These are phyloP conservation scores for Cubamyces lactineus DNA, from an alignment of 768 basidiomycete species.

Conservation along the genomic window DNA sequence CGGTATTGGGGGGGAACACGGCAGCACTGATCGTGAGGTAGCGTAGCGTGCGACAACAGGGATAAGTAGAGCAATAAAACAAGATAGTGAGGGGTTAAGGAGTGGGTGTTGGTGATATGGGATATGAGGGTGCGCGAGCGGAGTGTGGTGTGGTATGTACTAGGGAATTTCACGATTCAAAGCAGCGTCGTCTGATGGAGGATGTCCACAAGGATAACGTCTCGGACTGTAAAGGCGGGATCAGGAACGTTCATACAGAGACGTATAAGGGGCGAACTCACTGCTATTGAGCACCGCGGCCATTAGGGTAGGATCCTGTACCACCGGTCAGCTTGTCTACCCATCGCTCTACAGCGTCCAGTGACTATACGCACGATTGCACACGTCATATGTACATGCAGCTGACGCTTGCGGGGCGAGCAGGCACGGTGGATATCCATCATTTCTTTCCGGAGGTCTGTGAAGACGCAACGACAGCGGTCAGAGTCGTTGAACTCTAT, in stretches of 20 bases:
- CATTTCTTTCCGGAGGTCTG: conserved; percentile 55
- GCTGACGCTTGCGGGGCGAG: conserved; percentile 47
- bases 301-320: conserved; percentile 47
- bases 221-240: conserved; percentile 29
- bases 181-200: conserved; percentile 24
- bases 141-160: no score
- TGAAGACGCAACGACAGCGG: background rate
- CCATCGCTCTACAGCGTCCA: background rate
- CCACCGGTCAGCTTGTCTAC: background rate
- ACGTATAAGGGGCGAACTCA: conserved; percentile 33
- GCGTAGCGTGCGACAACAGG: background rate
- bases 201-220: conserved; percentile 30
- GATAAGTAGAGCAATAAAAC: conserved; percentile 24
- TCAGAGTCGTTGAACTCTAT: no score
- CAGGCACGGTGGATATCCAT: conserved; percentile 48
- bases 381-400: conserved; percentile 57
- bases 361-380: conserved; percentile 39
- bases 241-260: background rate
- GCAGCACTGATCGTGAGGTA: background rate
- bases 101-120: background rate
- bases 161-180: background rate
- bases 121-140: no score
- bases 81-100: background rate
- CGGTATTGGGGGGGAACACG: background rate
- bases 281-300: conserved; percentile 50